Evolutionary conservation across 108 stramenopile genomes (phyloP), one percentile per base, ranked within the genome.

Genomic region (Skeletonema menzelii): DNA sequence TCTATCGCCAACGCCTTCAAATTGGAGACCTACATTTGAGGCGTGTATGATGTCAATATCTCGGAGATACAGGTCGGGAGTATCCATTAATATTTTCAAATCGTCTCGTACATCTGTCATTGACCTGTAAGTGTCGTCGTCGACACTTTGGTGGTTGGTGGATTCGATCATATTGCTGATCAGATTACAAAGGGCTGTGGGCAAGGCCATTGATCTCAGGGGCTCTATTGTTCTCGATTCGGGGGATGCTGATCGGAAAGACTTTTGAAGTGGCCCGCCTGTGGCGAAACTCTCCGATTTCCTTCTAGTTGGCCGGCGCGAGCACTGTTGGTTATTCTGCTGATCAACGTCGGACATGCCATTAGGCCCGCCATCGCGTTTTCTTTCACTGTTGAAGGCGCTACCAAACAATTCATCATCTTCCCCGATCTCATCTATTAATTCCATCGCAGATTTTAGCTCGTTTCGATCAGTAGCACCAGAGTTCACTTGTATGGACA

Each of bases 161-260:
- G 35, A 37, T 37, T 27, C 30, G 14, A 70, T 47, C 46, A 47
- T 47, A 12, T 47, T 47, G 46, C 46, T 47, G n/a, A 47, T 61
- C 40, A 70, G 27, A 5, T 61, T 40, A 12, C 70, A 49, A 0
- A 70, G 47, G 11, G 59, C 32, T 8, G 8, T 46, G 19, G 70
- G 59, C 38, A 70, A 15, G 22, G 53, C 67, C 27, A 60, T 5
- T 19, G 46, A 47, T 47, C 19, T 19, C 46, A 47, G 46, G 17
- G 46, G n/a, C 46, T 47, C 46, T 20, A 37, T 11, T 0, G 35
- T 37, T 10, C 35, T 37, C 35, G 35, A 37, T 12, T 37, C 35
- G 35, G 35, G 35, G 10, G 35, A 37, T 37, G 35, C 35, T 12
- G 35, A 12, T 37, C 35, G 35, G 35, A 37, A 37, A 2, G 35